Evolutionary conservation across 2,329 filamentous ascomycete species (phyloP), one percentile per base, ranked within the genome.

Genomic region (Alternaria arborescens): DNA sequence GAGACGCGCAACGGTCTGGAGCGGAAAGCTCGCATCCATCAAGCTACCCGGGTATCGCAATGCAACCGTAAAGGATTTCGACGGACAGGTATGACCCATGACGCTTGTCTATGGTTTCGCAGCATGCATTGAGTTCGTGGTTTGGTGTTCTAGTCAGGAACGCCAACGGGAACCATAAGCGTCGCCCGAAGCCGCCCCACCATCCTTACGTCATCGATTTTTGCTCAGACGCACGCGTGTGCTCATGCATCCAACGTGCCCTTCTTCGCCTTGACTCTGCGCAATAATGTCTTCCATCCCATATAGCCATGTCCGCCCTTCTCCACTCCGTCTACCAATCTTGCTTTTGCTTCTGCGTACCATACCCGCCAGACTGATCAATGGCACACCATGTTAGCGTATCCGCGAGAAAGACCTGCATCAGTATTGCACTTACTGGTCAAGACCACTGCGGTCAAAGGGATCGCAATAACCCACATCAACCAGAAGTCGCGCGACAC

Each of bases 401-500:
- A 43, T 2, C 34, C 4, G 24, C 28, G 10, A 11, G 8, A 8
- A 11, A 2, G 16, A 16, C 14, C 0, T 18, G 30, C 14, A n/a
- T 36, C 30, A 3, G 46, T 3, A 0, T 34, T 11, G 30, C 26
- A 53, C 51, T 53, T 34, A 53, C 57, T 52, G 3, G 60, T 8
- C 3, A 69, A 12, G 6, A 75, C 70, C 5, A 69, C 22, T 7
- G 64, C 20, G 0, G 72, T 76, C 61, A 75, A 43, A 1, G 70
- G 71, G 8, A 65, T 52, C 2, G 69, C 63, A 18, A 76, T 72
- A 6, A 70, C 50, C 72, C 72, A 76, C 50, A 76, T 48, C 4
- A 74, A 55, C 73, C 73, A 76, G 52, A 76, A 75, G 48, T 75
- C 70, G 8, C 55, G 63, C n/a, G 72, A 75, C 0, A 76, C 64